Conservation (phyloP, 2,329 filamentous ascomycete species). For the Laburnicola sp. region DNA sequence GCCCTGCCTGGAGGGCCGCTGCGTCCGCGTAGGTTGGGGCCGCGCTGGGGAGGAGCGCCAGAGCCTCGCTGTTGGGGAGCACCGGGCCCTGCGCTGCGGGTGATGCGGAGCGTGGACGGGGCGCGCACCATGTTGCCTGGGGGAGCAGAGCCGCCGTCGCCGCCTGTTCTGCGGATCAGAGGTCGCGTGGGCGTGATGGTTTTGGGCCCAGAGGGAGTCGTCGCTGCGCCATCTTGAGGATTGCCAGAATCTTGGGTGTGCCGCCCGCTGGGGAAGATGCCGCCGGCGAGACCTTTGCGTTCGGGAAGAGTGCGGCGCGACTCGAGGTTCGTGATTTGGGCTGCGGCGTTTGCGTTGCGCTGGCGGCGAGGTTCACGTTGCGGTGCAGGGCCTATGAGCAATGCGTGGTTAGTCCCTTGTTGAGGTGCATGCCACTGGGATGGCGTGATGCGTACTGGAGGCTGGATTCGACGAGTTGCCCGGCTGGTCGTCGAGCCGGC, state of each 20-base stretch:
- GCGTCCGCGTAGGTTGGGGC: conserved; percentile 34
- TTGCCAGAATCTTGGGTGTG: conserved; percentile 2
- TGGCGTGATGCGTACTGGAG: conserved; percentile 22
- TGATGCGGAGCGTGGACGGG: conserved; percentile 31
- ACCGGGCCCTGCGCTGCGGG: conserved; percentile 8
- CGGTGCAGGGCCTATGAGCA: conserved; percentile 8
- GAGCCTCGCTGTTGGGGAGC: too few relatives aligned
- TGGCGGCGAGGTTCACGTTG: conserved; percentile 27
- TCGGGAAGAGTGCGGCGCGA: conserved; percentile 20
- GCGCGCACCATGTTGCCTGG: conserved; percentile 38
- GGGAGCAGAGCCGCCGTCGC: conserved; percentile 14
- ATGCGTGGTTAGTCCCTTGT: neutral
- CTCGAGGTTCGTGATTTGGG: conserved; percentile 32
- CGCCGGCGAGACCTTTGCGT: conserved; percentile 23
- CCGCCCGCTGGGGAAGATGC: conserved; percentile 28
- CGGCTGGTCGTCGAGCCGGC: conserved; percentile 28
- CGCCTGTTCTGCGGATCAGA: conserved; percentile 11
- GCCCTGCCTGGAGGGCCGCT: conserved; percentile 11
- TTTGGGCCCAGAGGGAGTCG: conserved; percentile 1
- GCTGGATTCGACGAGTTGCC: conserved; percentile 21
- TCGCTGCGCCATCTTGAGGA: neutral
- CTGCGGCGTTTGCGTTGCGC: conserved; percentile 31
- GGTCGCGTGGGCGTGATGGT: conserved; percentile 11
- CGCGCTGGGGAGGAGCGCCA: conserved; percentile 11
- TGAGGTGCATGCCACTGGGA: neutral